A percentile compares a stretch with the other conserved stretches of the same genome.
These are phyloP conservation scores for Trichophyton verrucosum DNA, from an alignment of 2,329 filamentous ascomycete species.

Conservation along the genomic window DNA sequence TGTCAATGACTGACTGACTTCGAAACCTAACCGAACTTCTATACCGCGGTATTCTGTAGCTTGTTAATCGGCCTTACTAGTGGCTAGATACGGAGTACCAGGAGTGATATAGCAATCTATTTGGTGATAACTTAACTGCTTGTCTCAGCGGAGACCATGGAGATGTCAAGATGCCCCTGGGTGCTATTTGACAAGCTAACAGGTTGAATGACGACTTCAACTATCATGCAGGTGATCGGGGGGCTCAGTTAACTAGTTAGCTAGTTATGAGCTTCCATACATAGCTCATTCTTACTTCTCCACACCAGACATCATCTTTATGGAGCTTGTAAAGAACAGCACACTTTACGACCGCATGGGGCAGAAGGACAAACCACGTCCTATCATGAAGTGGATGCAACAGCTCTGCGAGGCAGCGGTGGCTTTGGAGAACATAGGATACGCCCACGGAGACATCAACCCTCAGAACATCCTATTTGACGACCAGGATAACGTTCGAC, in stretches of 20 bases:
- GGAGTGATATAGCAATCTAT: too few relatives aligned
- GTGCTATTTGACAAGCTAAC: too few relatives aligned
- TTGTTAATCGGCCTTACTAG: too few relatives aligned
- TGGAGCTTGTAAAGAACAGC: background rate
- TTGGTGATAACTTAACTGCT: too few relatives aligned
- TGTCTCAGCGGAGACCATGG: too few relatives aligned
- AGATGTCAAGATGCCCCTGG: too few relatives aligned
- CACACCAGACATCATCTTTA: background rate
- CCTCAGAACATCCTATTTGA: constrained; percentile 14
- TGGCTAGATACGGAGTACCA: too few relatives aligned
- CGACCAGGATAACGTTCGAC: constrained; percentile 13
- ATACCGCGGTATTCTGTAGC: too few relatives aligned
- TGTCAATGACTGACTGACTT: too few relatives aligned
- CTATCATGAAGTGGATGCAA: background rate
- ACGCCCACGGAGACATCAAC: constrained; percentile 13
- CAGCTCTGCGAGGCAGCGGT: constrained; percentile 12
- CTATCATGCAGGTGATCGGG: too few relatives aligned
- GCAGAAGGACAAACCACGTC: background rate
- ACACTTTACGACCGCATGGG: background rate
- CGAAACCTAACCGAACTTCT: too few relatives aligned
- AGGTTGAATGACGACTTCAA: too few relatives aligned
- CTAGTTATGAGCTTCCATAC: background rate
- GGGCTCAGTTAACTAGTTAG: background rate
- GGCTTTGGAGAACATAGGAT: constrained; percentile 13
- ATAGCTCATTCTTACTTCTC: background rate